These are phyloP conservation scores for Yarrowia yakushimensis DNA, from an alignment of 805 yeast genomes.

Conservation along the genomic window DNA sequence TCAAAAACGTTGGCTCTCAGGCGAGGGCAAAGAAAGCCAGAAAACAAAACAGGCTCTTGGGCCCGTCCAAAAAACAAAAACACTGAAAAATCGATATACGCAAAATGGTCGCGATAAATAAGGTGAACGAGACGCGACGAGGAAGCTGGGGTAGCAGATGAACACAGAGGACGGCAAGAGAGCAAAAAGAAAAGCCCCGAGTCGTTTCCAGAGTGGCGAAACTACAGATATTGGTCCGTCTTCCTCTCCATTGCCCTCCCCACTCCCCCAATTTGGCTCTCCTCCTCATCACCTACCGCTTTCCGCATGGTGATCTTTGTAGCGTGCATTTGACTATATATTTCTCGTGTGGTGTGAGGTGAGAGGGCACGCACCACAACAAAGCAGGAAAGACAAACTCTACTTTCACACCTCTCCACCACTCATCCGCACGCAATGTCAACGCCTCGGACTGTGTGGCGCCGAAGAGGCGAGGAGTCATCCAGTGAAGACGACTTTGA, in stretches of 20 bases:
- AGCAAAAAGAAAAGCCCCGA: background rate
- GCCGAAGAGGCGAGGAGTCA: conserved; percentile 21
- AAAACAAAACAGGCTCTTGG: background rate
- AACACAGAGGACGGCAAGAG: background rate
- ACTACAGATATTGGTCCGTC: background rate
- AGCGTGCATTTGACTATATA: background rate
- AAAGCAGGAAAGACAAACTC: background rate
- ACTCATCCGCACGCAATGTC: background rate
- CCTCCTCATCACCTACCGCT: background rate
- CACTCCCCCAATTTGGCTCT: background rate
- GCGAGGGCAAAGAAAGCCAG: background rate
- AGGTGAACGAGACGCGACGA: background rate
- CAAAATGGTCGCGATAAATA: conserved; percentile 1
- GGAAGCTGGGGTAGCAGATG: background rate
- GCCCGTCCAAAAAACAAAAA: background rate
- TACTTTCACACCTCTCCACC: background rate
- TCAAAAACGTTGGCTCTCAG: background rate
- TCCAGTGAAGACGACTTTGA: conserved; percentile 15
- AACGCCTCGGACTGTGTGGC: conserved; percentile 5
- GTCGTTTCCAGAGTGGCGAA: background rate
- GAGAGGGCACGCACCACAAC: background rate
- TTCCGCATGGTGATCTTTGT: background rate
- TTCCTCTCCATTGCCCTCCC: background rate
- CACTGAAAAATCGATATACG: background rate
- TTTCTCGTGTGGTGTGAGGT: background rate